These are phyloP conservation scores for Zalerion maritima DNA, from an alignment of 495 filamentous ascomycete species.

Conservation along the genomic window DNA sequence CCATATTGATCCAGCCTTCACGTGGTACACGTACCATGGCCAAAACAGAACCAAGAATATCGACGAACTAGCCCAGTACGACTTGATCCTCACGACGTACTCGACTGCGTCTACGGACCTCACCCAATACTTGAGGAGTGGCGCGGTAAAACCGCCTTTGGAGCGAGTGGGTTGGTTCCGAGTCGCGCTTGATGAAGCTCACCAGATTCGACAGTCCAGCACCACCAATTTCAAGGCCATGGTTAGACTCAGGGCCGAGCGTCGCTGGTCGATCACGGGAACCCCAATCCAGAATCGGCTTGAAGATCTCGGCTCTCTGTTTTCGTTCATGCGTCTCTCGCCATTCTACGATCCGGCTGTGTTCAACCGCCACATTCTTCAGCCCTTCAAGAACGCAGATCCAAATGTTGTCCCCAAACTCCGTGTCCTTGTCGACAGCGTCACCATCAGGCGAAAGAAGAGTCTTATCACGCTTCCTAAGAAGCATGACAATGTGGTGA, in stretches of 20 bases:
- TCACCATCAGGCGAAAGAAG: slow-evolving; percentile 85
- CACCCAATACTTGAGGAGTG: slow-evolving; percentile 40
- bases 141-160: slow-evolving; percentile 47
- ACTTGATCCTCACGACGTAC: slow-evolving; percentile 88
- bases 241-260: slow-evolving; percentile 63
- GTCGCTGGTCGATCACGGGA: slow-evolving; percentile 91
- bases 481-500: slow-evolving; percentile 55
- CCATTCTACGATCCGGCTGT: slow-evolving; percentile 69
- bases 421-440: slow-evolving; percentile 79
- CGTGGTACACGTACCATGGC: slow-evolving; percentile 75
- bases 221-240: slow-evolving; percentile 71
- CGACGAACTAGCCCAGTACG: slow-evolving; percentile 51
- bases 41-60: slow-evolving; percentile 51
- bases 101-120: slow-evolving; percentile 72
- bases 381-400: slow-evolving; percentile 68
- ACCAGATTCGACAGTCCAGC: slow-evolving; percentile 74
- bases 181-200: slow-evolving; percentile 90
- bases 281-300: slow-evolving; percentile 85
- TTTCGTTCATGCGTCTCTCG: slow-evolving; percentile 72
- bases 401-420: slow-evolving; percentile 70
- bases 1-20: slow-evolving; percentile 51
- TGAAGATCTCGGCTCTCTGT: slow-evolving; percentile 78
- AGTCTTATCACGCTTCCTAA: slow-evolving; percentile 73
- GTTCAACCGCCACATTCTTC: slow-evolving; percentile 65
- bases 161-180: slow-evolving; percentile 79